Evolutionary conservation across 2,329 filamentous ascomycete genomes (phyloP).

Genomic region (Pyrenophora teres): DNA sequence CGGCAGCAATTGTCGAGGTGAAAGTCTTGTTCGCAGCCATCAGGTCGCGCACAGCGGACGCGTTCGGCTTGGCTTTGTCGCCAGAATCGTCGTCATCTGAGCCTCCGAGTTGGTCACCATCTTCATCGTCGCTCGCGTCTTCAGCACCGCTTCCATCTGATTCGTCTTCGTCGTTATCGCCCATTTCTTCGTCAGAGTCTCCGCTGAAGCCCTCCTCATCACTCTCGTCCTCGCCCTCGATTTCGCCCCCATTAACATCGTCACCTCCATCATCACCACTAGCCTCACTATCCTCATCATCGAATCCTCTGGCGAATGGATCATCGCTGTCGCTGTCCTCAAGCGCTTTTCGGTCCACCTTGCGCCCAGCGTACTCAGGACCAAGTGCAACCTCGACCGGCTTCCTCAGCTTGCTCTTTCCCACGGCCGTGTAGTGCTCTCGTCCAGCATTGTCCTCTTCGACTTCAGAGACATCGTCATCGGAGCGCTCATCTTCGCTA

Average conservation of each 20-base stretch:
- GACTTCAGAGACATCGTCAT: slow-evolving; percentile 51
- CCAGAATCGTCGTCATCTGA: slow-evolving; percentile 48
- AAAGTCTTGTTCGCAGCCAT: slow-evolving; percentile 70
- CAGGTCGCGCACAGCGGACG: slow-evolving; percentile 67
- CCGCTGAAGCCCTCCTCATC: slow-evolving; percentile 50
- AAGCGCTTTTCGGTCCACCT: slow-evolving; percentile 71
- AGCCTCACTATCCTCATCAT: slow-evolving; percentile 48
- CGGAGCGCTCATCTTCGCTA: slow-evolving; percentile 61
- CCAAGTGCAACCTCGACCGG: slow-evolving; percentile 72
- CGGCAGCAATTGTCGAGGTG: slow-evolving; percentile 66
- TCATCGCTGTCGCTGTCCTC: slow-evolving; percentile 60
- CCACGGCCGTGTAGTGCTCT: slow-evolving; percentile 84
- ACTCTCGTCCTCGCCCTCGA: slow-evolving; percentile 11
- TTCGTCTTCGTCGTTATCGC: slow-evolving; percentile 45
- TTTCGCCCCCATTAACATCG: slow-evolving; percentile 21
- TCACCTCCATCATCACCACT: slow-evolving; percentile 43
- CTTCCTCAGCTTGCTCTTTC: slow-evolving; percentile 83
- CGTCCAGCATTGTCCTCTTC: slow-evolving; percentile 64
- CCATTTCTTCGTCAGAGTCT: slow-evolving; percentile 46
- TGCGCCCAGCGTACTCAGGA: slow-evolving; percentile 77
- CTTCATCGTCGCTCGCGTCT: slow-evolving; percentile 57
- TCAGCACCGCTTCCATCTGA: slow-evolving; percentile 48
- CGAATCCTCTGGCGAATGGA: slow-evolving; percentile 51
- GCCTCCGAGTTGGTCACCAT: slow-evolving; percentile 44
- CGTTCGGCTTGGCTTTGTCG: slow-evolving; percentile 40